Base-by-base conservation (phyloP, 208 protist species). In the Acanthamoeba sp. region DNA sequence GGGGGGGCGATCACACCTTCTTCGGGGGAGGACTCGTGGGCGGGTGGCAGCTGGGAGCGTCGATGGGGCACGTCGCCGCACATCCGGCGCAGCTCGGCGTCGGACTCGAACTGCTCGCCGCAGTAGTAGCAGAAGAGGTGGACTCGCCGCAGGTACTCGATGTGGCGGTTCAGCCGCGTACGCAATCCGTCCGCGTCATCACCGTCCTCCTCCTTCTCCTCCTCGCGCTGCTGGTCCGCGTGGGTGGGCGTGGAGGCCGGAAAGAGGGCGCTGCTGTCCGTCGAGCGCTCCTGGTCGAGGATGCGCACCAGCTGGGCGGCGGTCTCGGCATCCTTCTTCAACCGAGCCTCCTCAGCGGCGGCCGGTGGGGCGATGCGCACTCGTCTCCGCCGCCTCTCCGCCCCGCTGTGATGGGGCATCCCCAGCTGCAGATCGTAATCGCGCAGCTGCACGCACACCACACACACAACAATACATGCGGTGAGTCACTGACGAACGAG, bases 61-160 rank as follows among this genome's bases (percentile, higher is more conserved):
- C 90, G 45, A n/a, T 94, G 91, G 12, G 69, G 69, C 66, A 59
- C 6, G 27, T 94, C 52, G 29, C 91, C 91, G 73, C 91, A 94
- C 71, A 29, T 20, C 5, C 91, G 18, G 36, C 12, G 34, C 40
- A 94, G 66, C 52, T 94, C 91, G 10, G 80, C 73, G 16, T 94
- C 71, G 69, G 29, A 38, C 9, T 91, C 91, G 45, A 87, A 94
- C 91, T 94, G 48, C 73, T 94, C 91, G 18, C 14, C 91, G 34
- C 91, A 94, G 69, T 94, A 94, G 50, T 88, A 94, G 45, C 91
- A 94, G 52, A 88, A 94, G 7, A 66, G 36, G 38, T 94, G 91
- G 12, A 94, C 91, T 3, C 34, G 16, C 16, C 91, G 91, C 22
- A 94, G 62, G 29, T 94, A 94, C 7, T 16, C 73, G 40, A 94